Evolutionary conservation across 1,139 yeast species (phyloP), one percentile per base, ranked within the genome.

Genomic region (Pichia sp.): DNA sequence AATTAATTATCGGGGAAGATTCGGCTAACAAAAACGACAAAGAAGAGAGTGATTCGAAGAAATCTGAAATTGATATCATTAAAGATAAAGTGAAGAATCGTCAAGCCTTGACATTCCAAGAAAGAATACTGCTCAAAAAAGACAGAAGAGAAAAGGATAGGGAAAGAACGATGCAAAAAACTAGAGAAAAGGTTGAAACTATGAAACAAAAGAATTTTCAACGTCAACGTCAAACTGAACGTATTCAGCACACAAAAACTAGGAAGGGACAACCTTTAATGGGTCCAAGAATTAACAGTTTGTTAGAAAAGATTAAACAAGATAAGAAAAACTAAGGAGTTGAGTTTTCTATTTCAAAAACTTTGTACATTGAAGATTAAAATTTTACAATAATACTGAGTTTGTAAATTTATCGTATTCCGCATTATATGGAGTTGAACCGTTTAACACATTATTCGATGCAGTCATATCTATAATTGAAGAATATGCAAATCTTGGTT

Each of bases 221-320:
- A 31, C 47, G 64, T 40, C 51, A 54, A 38, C 38, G 31, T 23
- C 53, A 55, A 43, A 48, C 76, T 48, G 74, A 73, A 44, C 65
- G 64, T 28, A 51, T 82, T 10, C 50, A 46, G 37, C 63, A 77
- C 2, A 73, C 81, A 49, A 78, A 69, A 46, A 88, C 95, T 1
- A 69, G 69, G 49, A 61, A 69, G 6, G 96, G 97, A 1, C 97
- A 89, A 60, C 96, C 96, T 2, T 62, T 76, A 37, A 86, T 89
- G 94, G 96, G 87, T 0, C 93, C 96, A 9, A 74, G 95, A 59
- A 86, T 89, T 46, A 82, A 78, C 46, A 76, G 79, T 51, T 66
- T 89, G 33, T 68, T 89, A 41, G 94, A 84, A 43, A 86, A 87
- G 61, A 85, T 89, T 48, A 76, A 74, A 54, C 68, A 66, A 38